A percentile compares a stretch with the other conserved stretches of the same genome.
Evolutionary conservation across 73 alveolate species (phyloP).

Genomic region (Tetrahymena thermophila): DNA sequence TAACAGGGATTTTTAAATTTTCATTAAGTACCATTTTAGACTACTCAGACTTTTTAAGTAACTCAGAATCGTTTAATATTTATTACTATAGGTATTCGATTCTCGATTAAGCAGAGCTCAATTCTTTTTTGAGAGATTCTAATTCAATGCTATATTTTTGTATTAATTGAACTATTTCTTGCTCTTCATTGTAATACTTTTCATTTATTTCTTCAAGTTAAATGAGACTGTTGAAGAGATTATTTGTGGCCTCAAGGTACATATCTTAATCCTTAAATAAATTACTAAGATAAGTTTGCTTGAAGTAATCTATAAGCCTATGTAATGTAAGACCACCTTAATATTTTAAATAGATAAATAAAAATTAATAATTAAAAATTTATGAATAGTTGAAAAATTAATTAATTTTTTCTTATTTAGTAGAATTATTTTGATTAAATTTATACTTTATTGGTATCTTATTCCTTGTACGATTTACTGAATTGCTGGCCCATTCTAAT

Average conservation of each 20-base stretch:
- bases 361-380: neutral
- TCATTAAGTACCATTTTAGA: neutral
- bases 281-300: neutral
- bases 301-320: neutral
- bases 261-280: neutral
- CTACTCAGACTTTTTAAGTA: neutral
- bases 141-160: neutral
- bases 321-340: neutral
- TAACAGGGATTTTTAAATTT: neutral
- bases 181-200: neutral
- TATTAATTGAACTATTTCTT: neutral
- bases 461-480: neutral
- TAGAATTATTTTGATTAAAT: neutral
- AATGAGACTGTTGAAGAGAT: neutral
- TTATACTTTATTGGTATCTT: neutral
- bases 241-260: neutral
- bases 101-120: neutral
- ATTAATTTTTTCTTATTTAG: neutral
- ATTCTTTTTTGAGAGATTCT: neutral
- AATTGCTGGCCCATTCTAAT: neutral
- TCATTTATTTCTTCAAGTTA: neutral
- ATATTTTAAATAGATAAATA: neutral
- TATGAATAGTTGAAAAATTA: neutral
- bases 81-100: neutral
- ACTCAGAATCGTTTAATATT: neutral